Percentiles rank a stretch among this genome's conserved stretches.
Conservation (phyloP, 2,329 filamentous ascomycete species). For the Alternaria metachromatica region DNA sequence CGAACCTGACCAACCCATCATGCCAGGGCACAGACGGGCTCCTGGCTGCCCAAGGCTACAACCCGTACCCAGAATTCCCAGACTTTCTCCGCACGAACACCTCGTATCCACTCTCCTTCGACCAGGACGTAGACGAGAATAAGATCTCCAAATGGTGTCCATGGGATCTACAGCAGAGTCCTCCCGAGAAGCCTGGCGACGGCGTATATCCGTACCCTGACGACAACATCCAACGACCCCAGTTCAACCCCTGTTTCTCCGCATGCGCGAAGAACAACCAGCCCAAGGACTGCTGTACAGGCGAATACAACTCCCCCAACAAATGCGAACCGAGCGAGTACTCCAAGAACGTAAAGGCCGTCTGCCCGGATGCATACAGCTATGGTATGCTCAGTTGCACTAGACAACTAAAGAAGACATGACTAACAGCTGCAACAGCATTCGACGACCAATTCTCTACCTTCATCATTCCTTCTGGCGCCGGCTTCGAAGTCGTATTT, state of each 20-base stretch:
- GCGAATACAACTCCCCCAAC: constrained; percentile 67
- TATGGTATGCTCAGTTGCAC: constrained; percentile 60
- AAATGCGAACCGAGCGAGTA: constrained; percentile 73
- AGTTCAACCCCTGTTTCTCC: constrained; percentile 79
- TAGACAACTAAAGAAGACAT: too few relatives aligned
- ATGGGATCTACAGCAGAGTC: constrained; percentile 74
- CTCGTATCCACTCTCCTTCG: constrained; percentile 72
- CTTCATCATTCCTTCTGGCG: constrained; percentile 67
- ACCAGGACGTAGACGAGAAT: constrained; percentile 63
- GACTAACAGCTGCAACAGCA: constrained; percentile 40
- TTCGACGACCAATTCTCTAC: constrained; percentile 65
- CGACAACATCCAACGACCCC: constrained; percentile 71
- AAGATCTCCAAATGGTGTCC: constrained; percentile 76
- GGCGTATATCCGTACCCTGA: constrained; percentile 84
- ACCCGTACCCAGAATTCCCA: constrained; percentile 60
- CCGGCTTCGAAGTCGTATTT: constrained; percentile 79
- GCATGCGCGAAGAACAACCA: constrained; percentile 74
- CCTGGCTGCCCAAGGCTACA: constrained; percentile 53
- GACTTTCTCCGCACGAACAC: constrained; percentile 66
- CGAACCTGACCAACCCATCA: constrained; percentile 76
- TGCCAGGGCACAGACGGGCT: constrained; percentile 76
- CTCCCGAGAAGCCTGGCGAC: constrained; percentile 72
- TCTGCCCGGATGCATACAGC: constrained; percentile 86
- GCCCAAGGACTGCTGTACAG: constrained; percentile 77
- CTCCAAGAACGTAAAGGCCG: constrained; percentile 70